phyloP scores from a whole-genome alignment of 495 filamentous ascomycete genomes.

The Hypomontagnella submonticulosa region DNA sequence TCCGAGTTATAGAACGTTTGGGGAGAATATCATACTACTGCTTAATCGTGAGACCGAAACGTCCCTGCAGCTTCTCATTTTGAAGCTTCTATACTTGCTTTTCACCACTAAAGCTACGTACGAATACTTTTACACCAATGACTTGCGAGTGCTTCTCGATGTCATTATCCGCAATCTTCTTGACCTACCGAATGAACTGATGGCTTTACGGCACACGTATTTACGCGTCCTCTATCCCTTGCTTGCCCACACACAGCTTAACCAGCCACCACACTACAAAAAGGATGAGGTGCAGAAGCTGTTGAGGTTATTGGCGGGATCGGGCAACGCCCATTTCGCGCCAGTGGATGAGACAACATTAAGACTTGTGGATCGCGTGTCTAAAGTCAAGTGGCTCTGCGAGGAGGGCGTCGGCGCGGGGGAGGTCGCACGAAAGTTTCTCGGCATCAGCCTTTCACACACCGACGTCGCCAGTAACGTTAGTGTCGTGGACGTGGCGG shows the following conservation, averaged over 20 bases:
- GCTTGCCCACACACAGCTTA: constrained; percentile 89
- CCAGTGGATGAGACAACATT: constrained; percentile 91
- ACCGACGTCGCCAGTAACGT: constrained; percentile 64
- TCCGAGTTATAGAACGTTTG: constrained; percentile 87
- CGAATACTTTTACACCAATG: constrained; percentile 99
- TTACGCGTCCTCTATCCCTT: constrained; percentile 94
- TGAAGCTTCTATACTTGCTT: constrained; percentile 93
- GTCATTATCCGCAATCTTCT: constrained; percentile 96
- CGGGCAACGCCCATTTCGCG: constrained; percentile 80
- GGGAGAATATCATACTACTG: constrained; percentile 95
- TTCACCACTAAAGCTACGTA: constrained; percentile 91
- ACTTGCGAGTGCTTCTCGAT: constrained; percentile 92
- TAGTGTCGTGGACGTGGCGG: constrained; percentile 81
- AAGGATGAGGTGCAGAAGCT: constrained; percentile 82
- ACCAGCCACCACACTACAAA: constrained; percentile 88
- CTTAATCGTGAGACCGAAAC: constrained; percentile 96
- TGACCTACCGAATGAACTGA: constrained; percentile 85
- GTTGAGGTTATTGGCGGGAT: constrained; percentile 71
- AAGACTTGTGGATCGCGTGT: constrained; percentile 83
- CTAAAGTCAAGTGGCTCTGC: constrained; percentile 82
- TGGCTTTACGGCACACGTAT: constrained; percentile 92
- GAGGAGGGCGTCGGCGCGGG: constrained; percentile 55
- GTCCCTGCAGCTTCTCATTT: constrained; percentile 89
- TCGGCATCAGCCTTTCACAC: constrained; percentile 62
- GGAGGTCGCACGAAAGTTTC: constrained; percentile 58